phyloP scores from a whole-genome alignment of 2,329 filamentous ascomycete genomes.

The Aspergillus sp. region DNA sequence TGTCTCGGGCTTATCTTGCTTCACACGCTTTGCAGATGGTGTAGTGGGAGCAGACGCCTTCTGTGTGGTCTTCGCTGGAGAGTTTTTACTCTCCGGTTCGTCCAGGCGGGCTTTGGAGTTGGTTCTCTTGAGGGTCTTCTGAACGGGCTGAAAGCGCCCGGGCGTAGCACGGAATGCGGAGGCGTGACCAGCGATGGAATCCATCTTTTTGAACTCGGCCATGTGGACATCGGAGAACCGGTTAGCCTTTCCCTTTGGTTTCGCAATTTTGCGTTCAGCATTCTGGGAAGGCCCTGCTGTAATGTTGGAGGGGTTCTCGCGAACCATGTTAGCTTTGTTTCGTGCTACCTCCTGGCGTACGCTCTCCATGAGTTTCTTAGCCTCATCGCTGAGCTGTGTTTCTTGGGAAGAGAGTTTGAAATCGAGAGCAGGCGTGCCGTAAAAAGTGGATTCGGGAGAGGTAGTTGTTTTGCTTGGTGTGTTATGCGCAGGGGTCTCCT shows the following conservation, averaged over 20 bases:
- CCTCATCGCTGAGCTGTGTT: slow-evolving; percentile 48
- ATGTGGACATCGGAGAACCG: slow-evolving; percentile 85
- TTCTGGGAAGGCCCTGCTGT: slow-evolving; percentile 42
- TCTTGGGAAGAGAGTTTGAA: slow-evolving; percentile 48
- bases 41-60: slow-evolving; percentile 35
- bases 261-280: slow-evolving; percentile 69
- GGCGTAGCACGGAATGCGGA: slow-evolving; percentile 64
- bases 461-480: slow-evolving; percentile 45
- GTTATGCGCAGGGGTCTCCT: slow-evolving; percentile 28
- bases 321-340: slow-evolving; percentile 68
- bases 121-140: slow-evolving; percentile 51
- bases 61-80: slow-evolving; percentile 33
- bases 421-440: slow-evolving; percentile 47
- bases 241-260: slow-evolving; percentile 72
- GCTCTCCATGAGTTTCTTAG: slow-evolving; percentile 62
- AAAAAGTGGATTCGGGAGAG: slow-evolving; percentile 33
- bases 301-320: slow-evolving; percentile 59
- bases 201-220: slow-evolving; percentile 94
- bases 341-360: slow-evolving; percentile 70
- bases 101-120: slow-evolving; percentile 66
- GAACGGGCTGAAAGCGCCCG: slow-evolving; percentile 42
- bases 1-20: slow-evolving; percentile 68
- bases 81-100: slow-evolving; percentile 52
- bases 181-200: slow-evolving; percentile 84
- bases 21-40: slow-evolving; percentile 67